A percentile compares a stretch with the other conserved stretches of the same genome.
Evolutionary conservation across 1,284 basidiomycete genomes (phyloP).

Genomic region (Fomes fomentarius): DNA sequence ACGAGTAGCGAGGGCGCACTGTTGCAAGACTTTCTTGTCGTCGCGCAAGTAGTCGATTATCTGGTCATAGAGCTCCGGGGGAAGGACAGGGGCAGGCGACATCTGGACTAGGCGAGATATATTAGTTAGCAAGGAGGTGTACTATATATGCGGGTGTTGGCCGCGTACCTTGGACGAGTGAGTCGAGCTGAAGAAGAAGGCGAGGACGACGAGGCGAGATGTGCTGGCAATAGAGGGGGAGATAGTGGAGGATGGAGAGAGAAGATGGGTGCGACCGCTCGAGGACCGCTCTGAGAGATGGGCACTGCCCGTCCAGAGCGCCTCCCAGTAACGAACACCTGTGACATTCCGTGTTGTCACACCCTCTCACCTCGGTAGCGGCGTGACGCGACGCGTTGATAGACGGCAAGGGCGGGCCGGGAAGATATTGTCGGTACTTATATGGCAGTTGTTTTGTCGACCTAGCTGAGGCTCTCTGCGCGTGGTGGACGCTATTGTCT

Average conservation of each 20-base stretch:
- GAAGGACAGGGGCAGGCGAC: slow-evolving; percentile 1
- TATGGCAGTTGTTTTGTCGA: slow-evolving; percentile 2
- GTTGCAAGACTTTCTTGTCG: slow-evolving; percentile 13
- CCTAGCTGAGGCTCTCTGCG: neutral
- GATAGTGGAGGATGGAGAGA: neutral
- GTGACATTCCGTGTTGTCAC: neutral
- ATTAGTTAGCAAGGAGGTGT: neutral
- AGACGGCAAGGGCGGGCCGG: neutral
- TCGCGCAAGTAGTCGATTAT: slow-evolving; percentile 14
- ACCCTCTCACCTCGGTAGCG: too few relatives aligned
- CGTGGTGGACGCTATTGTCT: neutral
- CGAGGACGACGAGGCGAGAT: neutral
- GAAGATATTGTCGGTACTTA: neutral
- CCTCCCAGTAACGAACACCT: neutral
- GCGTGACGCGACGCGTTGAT: neutral
- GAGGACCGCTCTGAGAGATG: neutral
- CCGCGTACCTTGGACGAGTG: too few relatives aligned
- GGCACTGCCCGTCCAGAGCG: neutral
- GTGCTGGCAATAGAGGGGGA: neutral
- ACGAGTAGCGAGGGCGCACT: slow-evolving; percentile 15
- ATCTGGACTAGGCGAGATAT: neutral
- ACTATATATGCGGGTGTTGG: neutral
- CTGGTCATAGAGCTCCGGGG: slow-evolving; percentile 18
- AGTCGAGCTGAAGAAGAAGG: neutral
- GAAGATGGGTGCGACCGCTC: neutral